Evolutionary conservation across 257 asterid species (phyloP).

Genomic region (Cruciata laevipes): DNA sequence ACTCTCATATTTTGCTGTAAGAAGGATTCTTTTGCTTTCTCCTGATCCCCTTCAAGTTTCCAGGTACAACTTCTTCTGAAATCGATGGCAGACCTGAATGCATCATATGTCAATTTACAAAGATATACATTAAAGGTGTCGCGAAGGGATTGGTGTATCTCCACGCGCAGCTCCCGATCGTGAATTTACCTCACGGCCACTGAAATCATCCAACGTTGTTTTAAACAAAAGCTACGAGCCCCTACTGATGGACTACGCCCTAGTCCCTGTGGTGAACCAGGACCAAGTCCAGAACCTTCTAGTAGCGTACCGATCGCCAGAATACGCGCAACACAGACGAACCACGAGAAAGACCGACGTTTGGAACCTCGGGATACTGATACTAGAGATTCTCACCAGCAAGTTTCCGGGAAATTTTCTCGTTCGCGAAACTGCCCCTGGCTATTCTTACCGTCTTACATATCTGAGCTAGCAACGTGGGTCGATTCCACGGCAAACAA

Average conservation of each 20-base stretch:
- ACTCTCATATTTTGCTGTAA: no score
- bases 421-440: constrained; percentile 26
- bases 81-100: no score
- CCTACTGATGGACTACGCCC: constrained; percentile 70
- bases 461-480: constrained; percentile 43
- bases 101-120: no score
- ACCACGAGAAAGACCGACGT: constrained; percentile 66
- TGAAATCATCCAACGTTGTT: constrained; percentile 78
- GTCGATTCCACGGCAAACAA: constrained; percentile 22
- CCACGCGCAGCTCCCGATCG: constrained; percentile 58
- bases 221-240: constrained; percentile 49
- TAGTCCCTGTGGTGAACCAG: constrained; percentile 63
- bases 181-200: constrained; percentile 65
- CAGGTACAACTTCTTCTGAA: no score
- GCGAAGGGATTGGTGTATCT: constrained; percentile 59
- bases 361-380: constrained; percentile 82
- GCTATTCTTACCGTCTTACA: constrained; percentile 7
- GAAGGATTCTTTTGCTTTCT: no score
- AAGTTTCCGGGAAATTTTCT: constrained; percentile 57
- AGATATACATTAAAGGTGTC: constrained; percentile 78
- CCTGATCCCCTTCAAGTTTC: no score
- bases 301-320: constrained; percentile 76
- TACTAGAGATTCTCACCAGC: constrained; percentile 65
- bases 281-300: constrained; percentile 51
- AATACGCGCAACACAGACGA: constrained; percentile 37